phyloP scores from a whole-genome alignment of 371 early-diverging fungal species.

The Syncephalastrum racemosum region DNA sequence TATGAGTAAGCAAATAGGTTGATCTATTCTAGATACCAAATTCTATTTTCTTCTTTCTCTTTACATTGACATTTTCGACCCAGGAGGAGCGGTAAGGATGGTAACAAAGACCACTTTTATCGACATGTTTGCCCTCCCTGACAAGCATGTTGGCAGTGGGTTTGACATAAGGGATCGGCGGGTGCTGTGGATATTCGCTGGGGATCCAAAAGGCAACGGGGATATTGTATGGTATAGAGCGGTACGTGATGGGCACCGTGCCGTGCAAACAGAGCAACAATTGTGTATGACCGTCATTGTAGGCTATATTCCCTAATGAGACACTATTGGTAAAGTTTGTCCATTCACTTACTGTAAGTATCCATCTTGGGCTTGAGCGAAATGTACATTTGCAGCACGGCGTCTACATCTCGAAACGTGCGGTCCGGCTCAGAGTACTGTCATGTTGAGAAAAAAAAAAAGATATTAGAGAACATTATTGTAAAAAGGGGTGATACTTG shows the following conservation, averaged over 20 bases:
- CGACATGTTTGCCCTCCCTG: slow-evolving; percentile 79
- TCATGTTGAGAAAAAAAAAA: background rate
- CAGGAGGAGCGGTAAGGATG: slow-evolving; percentile 75
- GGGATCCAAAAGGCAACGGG: slow-evolving; percentile 91
- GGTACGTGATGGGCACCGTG: slow-evolving; percentile 84
- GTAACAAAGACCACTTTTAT: slow-evolving; percentile 79
- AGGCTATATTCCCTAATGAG: slow-evolving; percentile 31
- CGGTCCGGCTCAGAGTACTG: slow-evolving; percentile 70
- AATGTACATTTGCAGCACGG: slow-evolving; percentile 62
- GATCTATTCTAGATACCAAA: background rate
- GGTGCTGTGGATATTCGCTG: slow-evolving; percentile 72
- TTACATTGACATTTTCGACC: slow-evolving; percentile 52
- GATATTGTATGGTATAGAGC: slow-evolving; percentile 86
- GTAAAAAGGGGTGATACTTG: slow-evolving; percentile 3
- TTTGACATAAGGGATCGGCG: slow-evolving; percentile 84
- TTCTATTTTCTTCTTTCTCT: background rate
- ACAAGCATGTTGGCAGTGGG: slow-evolving; percentile 90
- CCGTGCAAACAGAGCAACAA: slow-evolving; percentile 80
- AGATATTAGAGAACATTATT: background rate
- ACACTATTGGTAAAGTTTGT: too few relatives aligned
- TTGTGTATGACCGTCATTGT: slow-evolving; percentile 72
- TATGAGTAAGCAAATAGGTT: too few relatives aligned
- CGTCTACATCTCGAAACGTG: slow-evolving; percentile 69
- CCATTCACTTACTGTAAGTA: slow-evolving; percentile 58
- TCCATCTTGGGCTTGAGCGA: slow-evolving; percentile 73